Evolutionary conservation across 1,284 basidiomycete species (phyloP).

Genomic region (Coriolopsis trogii): DNA sequence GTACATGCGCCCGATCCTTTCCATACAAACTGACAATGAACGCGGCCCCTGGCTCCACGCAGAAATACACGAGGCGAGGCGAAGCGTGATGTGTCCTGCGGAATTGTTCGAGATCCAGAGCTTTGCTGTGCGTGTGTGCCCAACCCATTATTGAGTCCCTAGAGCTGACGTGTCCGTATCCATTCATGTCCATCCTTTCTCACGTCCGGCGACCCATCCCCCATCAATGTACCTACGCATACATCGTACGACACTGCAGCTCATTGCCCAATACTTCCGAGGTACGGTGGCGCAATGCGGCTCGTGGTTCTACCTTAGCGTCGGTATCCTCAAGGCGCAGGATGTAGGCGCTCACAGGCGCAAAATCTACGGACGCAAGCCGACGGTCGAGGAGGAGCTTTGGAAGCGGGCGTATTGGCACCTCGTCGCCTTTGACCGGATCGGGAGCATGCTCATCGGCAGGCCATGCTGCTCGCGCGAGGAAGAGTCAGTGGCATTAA

Average conservation of each 20-base stretch:
- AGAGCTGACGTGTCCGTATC: slow-evolving; percentile 8
- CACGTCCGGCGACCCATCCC: not conserved
- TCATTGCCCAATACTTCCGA: slow-evolving; percentile 38
- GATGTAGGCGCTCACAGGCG: slow-evolving; percentile 48
- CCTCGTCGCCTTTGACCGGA: slow-evolving; percentile 60
- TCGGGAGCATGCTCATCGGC: slow-evolving; percentile 69
- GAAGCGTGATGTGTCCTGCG: slow-evolving; percentile 29
- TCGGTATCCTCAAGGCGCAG: slow-evolving; percentile 48
- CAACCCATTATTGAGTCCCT: not conserved
- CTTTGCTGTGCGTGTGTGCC: slow-evolving; percentile 29
- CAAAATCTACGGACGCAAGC: slow-evolving; percentile 35
- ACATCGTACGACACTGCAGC: slow-evolving; percentile 11
- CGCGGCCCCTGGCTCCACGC: not conserved
- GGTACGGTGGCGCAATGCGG: slow-evolving; percentile 32
- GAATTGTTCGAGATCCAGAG: slow-evolving; percentile 37
- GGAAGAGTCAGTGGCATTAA: slow-evolving; percentile 79
- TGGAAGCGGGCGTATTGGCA: slow-evolving; percentile 59
- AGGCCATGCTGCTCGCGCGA: slow-evolving; percentile 73
- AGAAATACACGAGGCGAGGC: slow-evolving; percentile 29
- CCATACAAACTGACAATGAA: not conserved
- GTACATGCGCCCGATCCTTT: not conserved
- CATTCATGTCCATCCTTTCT: not conserved
- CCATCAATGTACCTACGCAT: not conserved
- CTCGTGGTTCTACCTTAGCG: slow-evolving; percentile 48
- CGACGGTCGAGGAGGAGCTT: slow-evolving; percentile 45